Percentiles rank a stretch among this genome's conserved stretches.
These are phyloP conservation scores for Durusdinium trenchii DNA, from an alignment of 73 alveolate genomes.

Conservation along the genomic window DNA sequence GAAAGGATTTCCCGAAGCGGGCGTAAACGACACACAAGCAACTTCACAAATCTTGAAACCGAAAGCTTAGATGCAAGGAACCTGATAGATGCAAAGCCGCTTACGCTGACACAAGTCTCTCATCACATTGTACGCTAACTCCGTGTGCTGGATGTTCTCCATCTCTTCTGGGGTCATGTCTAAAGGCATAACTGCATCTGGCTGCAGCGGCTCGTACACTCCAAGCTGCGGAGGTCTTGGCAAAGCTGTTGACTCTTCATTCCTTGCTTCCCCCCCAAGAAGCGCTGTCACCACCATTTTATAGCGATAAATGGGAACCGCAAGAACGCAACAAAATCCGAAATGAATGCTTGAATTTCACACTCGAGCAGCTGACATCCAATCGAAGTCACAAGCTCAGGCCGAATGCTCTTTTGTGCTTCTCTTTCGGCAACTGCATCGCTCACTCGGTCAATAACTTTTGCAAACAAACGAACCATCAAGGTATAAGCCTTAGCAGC, in stretches of 20 bases:
- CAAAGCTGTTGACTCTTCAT: slow-evolving; percentile 55
- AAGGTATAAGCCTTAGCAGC: slow-evolving; percentile 80
- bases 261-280: not conserved
- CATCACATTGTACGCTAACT: slow-evolving; percentile 93
- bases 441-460: slow-evolving; percentile 86
- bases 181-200: slow-evolving; percentile 82
- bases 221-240: slow-evolving; percentile 91
- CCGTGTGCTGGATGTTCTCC: slow-evolving; percentile 88
- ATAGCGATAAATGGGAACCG: not conserved
- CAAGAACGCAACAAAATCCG: not conserved
- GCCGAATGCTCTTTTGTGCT: slow-evolving; percentile 88
- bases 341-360: not conserved
- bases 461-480: slow-evolving; percentile 89
- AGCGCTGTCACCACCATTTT: not conserved
- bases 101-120: slow-evolving; percentile 72
- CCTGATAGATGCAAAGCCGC: slow-evolving; percentile 84
- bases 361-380: slow-evolving; percentile 69
- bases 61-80: not conserved
- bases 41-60: not conserved
- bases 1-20: not conserved
- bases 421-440: slow-evolving; percentile 94
- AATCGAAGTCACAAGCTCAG: slow-evolving; percentile 87
- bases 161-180: slow-evolving; percentile 94
- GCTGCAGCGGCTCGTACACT: slow-evolving; percentile 53
- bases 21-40: too few species aligned